phyloP scores from a whole-genome alignment of 257 asterid species.

The Fraxinus pennsylvanica region DNA sequence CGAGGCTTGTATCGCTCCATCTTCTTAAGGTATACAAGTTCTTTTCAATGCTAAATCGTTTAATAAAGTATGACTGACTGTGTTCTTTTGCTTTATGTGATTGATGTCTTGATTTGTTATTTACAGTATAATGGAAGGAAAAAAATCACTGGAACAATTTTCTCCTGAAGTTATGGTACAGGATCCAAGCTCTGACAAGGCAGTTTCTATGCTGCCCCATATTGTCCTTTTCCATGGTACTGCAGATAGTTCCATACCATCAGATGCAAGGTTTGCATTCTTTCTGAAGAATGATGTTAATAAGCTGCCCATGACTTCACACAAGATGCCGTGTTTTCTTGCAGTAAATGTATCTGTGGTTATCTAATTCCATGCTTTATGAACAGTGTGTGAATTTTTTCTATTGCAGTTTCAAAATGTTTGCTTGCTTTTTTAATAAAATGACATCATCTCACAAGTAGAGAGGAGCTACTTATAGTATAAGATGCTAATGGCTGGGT shows the following conservation, averaged over 20 bases:
- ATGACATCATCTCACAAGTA: neutral
- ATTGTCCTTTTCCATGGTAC: slow-evolving; percentile 81
- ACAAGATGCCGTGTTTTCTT: slow-evolving; percentile 2
- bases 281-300: slow-evolving; percentile 18
- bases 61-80: neutral
- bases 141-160: slow-evolving; percentile 60
- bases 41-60: slow-evolving; percentile 13
- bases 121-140: slow-evolving; percentile 94
- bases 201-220: slow-evolving; percentile 64
- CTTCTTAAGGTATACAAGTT: slow-evolving; percentile 66
- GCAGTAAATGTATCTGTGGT: slow-evolving; percentile 18
- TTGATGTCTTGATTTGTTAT: slow-evolving; percentile 24
- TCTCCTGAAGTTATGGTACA: slow-evolving; percentile 81
- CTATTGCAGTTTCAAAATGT: neutral
- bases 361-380: slow-evolving; percentile 12
- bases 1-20: slow-evolving; percentile 95
- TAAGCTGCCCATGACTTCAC: slow-evolving; percentile 14
- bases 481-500: neutral
- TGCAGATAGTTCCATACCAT: slow-evolving; percentile 77
- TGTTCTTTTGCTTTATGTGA: slow-evolving; percentile 17
- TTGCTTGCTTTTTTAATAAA: neutral
- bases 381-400: neutral
- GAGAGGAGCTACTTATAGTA: neutral
- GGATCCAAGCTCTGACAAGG: slow-evolving; percentile 38
- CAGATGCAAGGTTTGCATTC: slow-evolving; percentile 67